Evolutionary conservation across 257 asterid genomes (phyloP), one percentile per base, ranked within the genome.

Genomic region (Haberlea rhodopensis): DNA sequence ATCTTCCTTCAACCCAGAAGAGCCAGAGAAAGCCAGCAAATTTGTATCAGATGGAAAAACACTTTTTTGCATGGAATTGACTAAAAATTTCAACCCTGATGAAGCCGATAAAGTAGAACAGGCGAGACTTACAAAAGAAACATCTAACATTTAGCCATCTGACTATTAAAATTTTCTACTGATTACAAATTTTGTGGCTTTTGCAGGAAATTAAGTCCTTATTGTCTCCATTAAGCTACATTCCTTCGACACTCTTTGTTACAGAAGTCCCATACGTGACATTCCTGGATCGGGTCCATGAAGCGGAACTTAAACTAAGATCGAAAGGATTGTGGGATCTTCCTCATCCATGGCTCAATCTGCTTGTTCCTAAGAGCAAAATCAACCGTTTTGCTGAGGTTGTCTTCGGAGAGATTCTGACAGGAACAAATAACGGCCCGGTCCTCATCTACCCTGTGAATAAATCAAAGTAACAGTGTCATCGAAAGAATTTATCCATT

Each of bases 281-380:
- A 60, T 92, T 92, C 82, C 57, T 92, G 80, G 98, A 92, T 75
- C 78, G 98, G 55, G 97, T 92, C 60, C 96, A 84, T 67, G 40
- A 83, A 64, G 86, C 95, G 10, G 97, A 92, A 74, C 57, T 75
- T 18, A 79, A 75, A 55, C 84, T 91, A 8, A 49, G 88, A 49
- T 56, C 82, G 3, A 89, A 82, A 62, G 98, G 97, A 46, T 70
- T 92, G 6, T 92, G 98, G 97, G 96, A 85, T 57, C 71, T 89
- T 24, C 88, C 95, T 55, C 98, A 92, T 69, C 98, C 98, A 68
- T 92, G 98, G 98, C 87, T 89, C 16, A 87, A 89, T 51, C 91
- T 91, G 28, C 89, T 89, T 31, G 87, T 91, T 23, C 96, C 98
- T 1, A 73, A 68, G 71, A 85, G 82, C 75, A 87, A 84, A 64